These are phyloP conservation scores for Prunus mira DNA, from an alignment of 306 rosid species.

Conservation along the genomic window DNA sequence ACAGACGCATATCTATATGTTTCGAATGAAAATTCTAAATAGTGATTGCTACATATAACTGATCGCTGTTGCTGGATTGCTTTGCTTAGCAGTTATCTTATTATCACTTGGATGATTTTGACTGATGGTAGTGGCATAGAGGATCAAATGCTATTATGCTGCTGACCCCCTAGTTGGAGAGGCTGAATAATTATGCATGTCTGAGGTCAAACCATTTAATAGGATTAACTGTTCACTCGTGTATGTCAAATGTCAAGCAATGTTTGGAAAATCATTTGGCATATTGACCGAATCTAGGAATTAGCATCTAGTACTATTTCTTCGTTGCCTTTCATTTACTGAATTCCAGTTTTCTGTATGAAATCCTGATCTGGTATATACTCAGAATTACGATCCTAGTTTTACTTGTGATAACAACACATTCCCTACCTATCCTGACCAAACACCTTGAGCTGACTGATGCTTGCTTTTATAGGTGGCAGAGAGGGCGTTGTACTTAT, in stretches of 20 bases:
- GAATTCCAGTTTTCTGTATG: neutral
- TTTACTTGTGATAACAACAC: neutral
- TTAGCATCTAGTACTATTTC: neutral
- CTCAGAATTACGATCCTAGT: neutral
- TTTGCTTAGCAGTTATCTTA: neutral
- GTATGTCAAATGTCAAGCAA: neutral
- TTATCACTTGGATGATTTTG: too few species aligned
- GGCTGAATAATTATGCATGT: neutral
- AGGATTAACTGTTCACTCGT: neutral
- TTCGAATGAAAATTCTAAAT: neutral
- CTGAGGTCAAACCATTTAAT: neutral
- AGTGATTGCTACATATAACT: neutral
- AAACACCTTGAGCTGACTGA: slow-evolving; percentile 7
- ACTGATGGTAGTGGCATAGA: neutral
- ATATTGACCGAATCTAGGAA: too few species aligned
- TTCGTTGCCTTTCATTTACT: neutral
- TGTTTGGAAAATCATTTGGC: too few species aligned
- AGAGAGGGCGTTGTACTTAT: slow-evolving; percentile 69
- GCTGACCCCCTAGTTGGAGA: neutral
- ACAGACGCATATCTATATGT: neutral
- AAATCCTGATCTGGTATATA: neutral
- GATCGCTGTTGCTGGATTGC: neutral
- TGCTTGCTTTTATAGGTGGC: slow-evolving; percentile 57
- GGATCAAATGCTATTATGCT: neutral
- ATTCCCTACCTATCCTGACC: neutral